Evolutionary conservation across 179 eudicot species (phyloP).

Genomic region (Beta macrorhiza): DNA sequence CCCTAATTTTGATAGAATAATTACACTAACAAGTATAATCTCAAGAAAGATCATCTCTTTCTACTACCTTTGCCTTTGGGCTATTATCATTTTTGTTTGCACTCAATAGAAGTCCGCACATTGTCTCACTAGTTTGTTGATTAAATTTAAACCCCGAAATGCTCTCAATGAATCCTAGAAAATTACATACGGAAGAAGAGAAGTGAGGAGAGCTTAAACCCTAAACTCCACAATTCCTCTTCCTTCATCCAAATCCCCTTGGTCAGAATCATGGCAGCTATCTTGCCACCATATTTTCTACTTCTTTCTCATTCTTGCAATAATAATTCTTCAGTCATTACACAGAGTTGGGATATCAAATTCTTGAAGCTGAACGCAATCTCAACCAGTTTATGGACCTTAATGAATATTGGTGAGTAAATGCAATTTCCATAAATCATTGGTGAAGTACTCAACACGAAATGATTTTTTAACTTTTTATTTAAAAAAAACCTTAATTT

Average conservation of each 20-base stretch:
- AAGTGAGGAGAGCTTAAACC: not conserved
- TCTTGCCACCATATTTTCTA: not conserved
- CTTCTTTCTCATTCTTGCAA: not conserved
- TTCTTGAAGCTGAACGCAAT: not conserved
- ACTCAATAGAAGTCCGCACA: not conserved
- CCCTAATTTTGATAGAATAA: no score
- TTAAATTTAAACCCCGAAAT: not conserved
- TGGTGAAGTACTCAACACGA: not conserved
- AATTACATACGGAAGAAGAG: not conserved
- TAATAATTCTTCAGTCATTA: not conserved
- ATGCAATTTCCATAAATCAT: not conserved
- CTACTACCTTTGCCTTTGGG: no score
- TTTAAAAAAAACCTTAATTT: no score
- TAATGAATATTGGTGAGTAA: not conserved
- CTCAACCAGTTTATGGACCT: not conserved
- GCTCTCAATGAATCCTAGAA: not conserved
- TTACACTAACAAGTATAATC: not conserved
- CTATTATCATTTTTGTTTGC: not conserved
- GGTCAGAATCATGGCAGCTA: not conserved
- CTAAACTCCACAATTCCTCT: rapidly evolving
- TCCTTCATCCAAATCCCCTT: not conserved
- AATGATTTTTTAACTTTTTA: no score
- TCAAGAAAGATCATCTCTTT: not conserved
- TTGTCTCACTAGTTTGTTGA: not conserved
- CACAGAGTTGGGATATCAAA: not conserved